phyloP scores from a whole-genome alignment of 805 yeast species.

The Zygosaccharomyces lentus region DNA sequence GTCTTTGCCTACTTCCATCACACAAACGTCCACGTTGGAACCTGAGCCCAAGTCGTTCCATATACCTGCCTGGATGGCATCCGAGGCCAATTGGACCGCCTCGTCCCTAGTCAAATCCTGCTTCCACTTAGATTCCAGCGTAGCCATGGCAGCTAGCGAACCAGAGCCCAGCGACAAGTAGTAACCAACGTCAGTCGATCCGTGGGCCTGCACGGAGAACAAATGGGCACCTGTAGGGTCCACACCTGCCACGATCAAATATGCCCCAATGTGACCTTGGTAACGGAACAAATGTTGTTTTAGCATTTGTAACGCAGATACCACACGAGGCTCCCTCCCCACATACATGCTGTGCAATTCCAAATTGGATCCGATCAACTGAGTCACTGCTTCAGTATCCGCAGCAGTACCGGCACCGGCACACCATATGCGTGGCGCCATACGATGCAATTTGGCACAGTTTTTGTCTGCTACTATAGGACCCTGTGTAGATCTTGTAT shows the following conservation, averaged over 20 bases:
- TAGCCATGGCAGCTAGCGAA: slow-evolving; percentile 97
- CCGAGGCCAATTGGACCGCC: slow-evolving; percentile 85
- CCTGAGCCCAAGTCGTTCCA: slow-evolving; percentile 99
- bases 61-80: slow-evolving; percentile 95
- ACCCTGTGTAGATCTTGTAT: slow-evolving; percentile 97
- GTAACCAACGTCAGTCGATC: slow-evolving; percentile 93
- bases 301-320: slow-evolving; percentile 84
- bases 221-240: slow-evolving; percentile 96
- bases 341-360: slow-evolving; percentile 86
- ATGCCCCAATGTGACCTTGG: slow-evolving; percentile 97
- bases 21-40: slow-evolving; percentile 95
- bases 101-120: slow-evolving; percentile 75
- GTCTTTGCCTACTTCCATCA: slow-evolving; percentile 88
- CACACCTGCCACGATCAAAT: slow-evolving; percentile 94
- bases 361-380: slow-evolving; percentile 81
- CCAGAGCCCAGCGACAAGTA: slow-evolving; percentile 95
- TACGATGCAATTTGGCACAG: slow-evolving; percentile 89
- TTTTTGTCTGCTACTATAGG: slow-evolving; percentile 96
- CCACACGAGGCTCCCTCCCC: slow-evolving; percentile 86
- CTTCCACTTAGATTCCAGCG: slow-evolving; percentile 84
- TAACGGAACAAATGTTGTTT: slow-evolving; percentile 95
- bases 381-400: slow-evolving; percentile 97
- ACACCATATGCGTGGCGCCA: slow-evolving; percentile 94
- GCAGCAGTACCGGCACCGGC: slow-evolving; percentile 99
- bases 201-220: slow-evolving; percentile 94